Conservation (phyloP, 129 eudicot species). For the Artemisia argyi region DNA sequence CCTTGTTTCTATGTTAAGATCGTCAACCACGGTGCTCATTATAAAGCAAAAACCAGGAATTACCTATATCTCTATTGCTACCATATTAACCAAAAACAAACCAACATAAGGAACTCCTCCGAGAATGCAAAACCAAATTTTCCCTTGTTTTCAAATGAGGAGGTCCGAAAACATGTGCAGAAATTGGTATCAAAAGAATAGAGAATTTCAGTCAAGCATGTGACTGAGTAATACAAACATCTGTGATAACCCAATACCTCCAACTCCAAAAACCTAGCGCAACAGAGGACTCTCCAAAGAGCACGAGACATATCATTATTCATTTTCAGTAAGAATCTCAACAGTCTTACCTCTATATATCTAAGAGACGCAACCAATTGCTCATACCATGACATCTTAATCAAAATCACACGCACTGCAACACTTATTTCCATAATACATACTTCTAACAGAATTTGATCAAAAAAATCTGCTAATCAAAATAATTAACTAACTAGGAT, state of each 20-base stretch:
- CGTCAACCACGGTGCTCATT: too few relatives aligned
- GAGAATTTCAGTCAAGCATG: constrained; percentile 6
- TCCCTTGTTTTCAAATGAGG: constrained; percentile 5
- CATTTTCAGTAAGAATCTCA: too few relatives aligned
- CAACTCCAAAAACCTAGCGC: constrained; percentile 13
- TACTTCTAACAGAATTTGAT: neutral
- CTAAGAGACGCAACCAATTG: neutral
- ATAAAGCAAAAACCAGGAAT: neutral
- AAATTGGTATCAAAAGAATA: neutral
- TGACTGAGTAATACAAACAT: constrained; percentile 11
- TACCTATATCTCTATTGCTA: constrained; percentile 8
- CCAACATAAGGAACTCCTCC: neutral
- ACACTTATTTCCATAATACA: neutral
- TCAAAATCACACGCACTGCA: neutral
- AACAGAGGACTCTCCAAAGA: neutral
- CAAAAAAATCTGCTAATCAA: neutral
- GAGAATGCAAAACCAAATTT: constrained; percentile 6
- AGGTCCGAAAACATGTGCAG: neutral
- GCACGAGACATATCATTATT: too few relatives aligned
- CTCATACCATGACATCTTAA: constrained; percentile 11
- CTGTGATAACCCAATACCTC: neutral
- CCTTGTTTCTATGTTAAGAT: too few relatives aligned
- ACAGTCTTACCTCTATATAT: too few relatives aligned
- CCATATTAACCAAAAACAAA: constrained; percentile 10
- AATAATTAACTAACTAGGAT: neutral